Conservation (phyloP, 2,329 filamentous ascomycete genomes). For the Penicillium griseofulvum region DNA sequence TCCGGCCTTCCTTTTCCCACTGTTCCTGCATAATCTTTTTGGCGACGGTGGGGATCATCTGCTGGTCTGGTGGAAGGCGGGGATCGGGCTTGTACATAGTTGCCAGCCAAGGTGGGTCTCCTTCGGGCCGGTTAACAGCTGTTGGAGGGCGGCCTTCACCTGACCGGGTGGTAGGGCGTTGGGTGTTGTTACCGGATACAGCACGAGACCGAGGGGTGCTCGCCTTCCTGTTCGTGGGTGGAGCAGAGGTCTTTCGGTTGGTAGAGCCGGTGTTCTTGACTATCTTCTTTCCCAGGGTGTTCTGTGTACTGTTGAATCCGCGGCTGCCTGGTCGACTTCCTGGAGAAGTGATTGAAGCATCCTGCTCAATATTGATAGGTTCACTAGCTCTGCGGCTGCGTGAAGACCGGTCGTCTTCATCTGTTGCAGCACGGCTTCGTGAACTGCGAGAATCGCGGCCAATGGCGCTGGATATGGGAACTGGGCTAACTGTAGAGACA, state of each 20-base stretch:
- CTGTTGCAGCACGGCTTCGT: conserved; percentile 58
- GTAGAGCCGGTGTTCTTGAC: conserved; percentile 28
- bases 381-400: conserved; percentile 62
- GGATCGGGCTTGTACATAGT: conserved; percentile 96
- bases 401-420: conserved; percentile 60
- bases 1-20: conserved; percentile 89
- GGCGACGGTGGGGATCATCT: conserved; percentile 91
- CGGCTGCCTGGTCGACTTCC: conserved; percentile 34
- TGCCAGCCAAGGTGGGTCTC: conserved; percentile 92
- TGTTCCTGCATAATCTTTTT: conserved; percentile 88
- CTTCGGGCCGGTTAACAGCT: conserved; percentile 72
- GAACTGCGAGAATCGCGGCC: conserved; percentile 70
- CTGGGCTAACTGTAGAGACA: conserved; percentile 73
- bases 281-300: conserved; percentile 32
- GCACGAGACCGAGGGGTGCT: conserved; percentile 37
- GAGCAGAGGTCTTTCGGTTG: conserved; percentile 40
- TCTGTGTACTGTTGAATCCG: conserved; percentile 27
- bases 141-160: conserved; percentile 55
- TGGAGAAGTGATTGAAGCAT: conserved; percentile 28
- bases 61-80: conserved; percentile 87
- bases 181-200: conserved; percentile 35
- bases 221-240: conserved; percentile 41
- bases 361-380: conserved; percentile 28
- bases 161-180: conserved; percentile 62
- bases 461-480: conserved; percentile 59